Evolutionary conservation across 148 eudicot genomes (phyloP).

Genomic region (Fagopyrum homotropicum): DNA sequence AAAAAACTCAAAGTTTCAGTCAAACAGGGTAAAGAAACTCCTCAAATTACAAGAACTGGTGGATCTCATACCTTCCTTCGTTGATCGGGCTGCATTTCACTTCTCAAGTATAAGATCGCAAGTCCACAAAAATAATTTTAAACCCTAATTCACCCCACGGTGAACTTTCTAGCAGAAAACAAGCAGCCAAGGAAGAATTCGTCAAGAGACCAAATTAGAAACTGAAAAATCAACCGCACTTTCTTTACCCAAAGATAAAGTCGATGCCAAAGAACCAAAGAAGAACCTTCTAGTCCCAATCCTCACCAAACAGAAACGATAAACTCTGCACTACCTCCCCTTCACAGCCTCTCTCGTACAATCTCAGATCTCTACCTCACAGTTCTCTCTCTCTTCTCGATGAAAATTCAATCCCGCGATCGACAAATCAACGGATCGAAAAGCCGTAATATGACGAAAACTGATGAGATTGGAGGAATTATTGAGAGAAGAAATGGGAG

Average conservation of each 20-base stretch:
- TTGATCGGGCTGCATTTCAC: slow-evolving; percentile 12
- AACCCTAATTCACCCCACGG: neutral
- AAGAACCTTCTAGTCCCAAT: neutral
- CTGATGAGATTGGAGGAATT: neutral
- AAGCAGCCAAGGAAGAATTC: neutral
- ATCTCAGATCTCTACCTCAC: slow-evolving; percentile 3
- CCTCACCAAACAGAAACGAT: neutral
- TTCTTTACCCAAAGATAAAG: neutral
- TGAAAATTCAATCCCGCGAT: neutral
- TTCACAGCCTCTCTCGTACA: neutral
- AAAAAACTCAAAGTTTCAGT: neutral
- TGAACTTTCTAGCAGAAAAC: neutral
- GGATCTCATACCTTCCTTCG: slow-evolving; percentile 3
- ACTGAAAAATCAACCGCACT: neutral
- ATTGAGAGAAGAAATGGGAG: neutral
- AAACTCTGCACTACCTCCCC: neutral
- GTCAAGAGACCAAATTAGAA: neutral
- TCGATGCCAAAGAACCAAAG: neutral
- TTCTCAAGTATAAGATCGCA: neutral
- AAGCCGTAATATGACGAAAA: neutral
- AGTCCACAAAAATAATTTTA: neutral
- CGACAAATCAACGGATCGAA: neutral
- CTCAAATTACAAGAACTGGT: neutral
- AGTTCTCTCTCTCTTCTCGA: neutral
- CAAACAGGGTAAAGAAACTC: neutral